These are phyloP conservation scores for Carpinus fangiana DNA, from an alignment of 306 rosid species.

Conservation along the genomic window DNA sequence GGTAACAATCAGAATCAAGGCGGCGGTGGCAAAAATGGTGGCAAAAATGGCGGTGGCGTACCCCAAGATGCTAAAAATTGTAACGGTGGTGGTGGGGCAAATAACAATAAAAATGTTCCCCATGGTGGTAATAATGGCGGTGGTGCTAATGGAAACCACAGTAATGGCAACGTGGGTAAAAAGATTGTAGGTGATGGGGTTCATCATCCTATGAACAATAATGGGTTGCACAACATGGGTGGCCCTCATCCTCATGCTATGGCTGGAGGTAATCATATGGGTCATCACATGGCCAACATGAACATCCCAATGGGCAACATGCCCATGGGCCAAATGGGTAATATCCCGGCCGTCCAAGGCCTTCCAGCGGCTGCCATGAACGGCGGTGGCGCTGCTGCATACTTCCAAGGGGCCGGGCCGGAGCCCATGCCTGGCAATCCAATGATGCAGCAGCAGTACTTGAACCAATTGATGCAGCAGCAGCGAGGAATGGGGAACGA, in stretches of 20 bases:
- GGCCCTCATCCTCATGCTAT: slow-evolving; percentile 48
- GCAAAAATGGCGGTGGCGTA: slow-evolving; percentile 33
- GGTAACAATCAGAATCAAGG: slow-evolving; percentile 32
- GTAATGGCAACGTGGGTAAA: slow-evolving; percentile 30
- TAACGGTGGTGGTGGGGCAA: slow-evolving; percentile 13
- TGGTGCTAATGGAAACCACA: slow-evolving; percentile 30
- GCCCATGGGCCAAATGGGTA: slow-evolving; percentile 58
- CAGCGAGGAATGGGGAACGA: slow-evolving; percentile 62
- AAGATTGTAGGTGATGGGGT: slow-evolving; percentile 41
- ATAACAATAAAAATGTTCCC: slow-evolving; percentile 8
- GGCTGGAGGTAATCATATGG: slow-evolving; percentile 38
- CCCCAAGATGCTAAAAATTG: slow-evolving; percentile 30
- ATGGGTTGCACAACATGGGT: slow-evolving; percentile 39
- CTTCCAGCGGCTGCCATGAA: slow-evolving; percentile 53
- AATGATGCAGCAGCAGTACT: slow-evolving; percentile 54
- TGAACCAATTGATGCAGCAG: slow-evolving; percentile 72
- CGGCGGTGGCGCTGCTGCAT: slow-evolving; percentile 38
- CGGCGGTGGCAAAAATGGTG: slow-evolving; percentile 37
- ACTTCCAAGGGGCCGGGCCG: slow-evolving; percentile 49
- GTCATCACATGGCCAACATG: slow-evolving; percentile 48
- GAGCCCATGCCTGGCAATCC: slow-evolving; percentile 59
- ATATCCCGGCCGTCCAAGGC: slow-evolving; percentile 67
- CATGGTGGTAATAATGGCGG: slow-evolving; percentile 27
- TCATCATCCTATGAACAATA: slow-evolving; percentile 35
- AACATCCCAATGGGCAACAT: slow-evolving; percentile 45